Base-by-base conservation (phyloP, 768 basidiomycete species). In the Mycena indigotica region DNA sequence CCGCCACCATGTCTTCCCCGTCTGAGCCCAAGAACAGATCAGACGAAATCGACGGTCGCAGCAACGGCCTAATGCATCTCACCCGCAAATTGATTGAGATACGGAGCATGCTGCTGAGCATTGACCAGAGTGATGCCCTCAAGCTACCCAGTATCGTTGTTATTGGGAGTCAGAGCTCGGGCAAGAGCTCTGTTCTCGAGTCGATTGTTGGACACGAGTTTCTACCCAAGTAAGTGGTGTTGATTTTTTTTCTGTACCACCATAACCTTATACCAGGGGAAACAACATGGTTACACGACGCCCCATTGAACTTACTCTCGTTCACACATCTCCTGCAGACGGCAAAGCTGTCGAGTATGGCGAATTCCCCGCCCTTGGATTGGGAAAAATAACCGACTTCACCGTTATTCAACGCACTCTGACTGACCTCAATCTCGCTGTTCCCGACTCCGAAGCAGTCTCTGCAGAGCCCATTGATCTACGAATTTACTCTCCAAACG, bases 251-350 rank as follows among this genome's bases (percentile, higher is more conserved):
- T 32, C 45, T n/a, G 61, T 49, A 54, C 52, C 44, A 48, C 26
- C 28, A 54, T 40, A 50, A 60, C 19, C 15, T 32, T 17, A 8
- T n/a, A 52, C 4, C 67, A 98, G 96, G 75, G 97, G 97, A 54
- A 89, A 94, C 72, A 98, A 98, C 73, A 99, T 99, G 97, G 97
- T 98, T 29, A 99, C 97, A 2, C 89, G 97, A 1, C 88, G 97
- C 53, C 97, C 97, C 1, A 98, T 99, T 66, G 97, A 99, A 69
- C 84, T 99, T 57, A 99, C 97, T 3, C 87, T 99, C 48, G 88
- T 98, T 56, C 93, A 99, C 68, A 96, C 91, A 0, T 93, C 93
- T 21, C 70, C 82, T 17, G 76, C 72, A 10, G 75, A 84, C 29
- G 82, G 84, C 53, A 72, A 77, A 4, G 77, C 83, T 21, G 80